These are phyloP conservation scores for Pichiaceae sp. DNA, from an alignment of 1,139 yeast genomes.

Conservation along the genomic window DNA sequence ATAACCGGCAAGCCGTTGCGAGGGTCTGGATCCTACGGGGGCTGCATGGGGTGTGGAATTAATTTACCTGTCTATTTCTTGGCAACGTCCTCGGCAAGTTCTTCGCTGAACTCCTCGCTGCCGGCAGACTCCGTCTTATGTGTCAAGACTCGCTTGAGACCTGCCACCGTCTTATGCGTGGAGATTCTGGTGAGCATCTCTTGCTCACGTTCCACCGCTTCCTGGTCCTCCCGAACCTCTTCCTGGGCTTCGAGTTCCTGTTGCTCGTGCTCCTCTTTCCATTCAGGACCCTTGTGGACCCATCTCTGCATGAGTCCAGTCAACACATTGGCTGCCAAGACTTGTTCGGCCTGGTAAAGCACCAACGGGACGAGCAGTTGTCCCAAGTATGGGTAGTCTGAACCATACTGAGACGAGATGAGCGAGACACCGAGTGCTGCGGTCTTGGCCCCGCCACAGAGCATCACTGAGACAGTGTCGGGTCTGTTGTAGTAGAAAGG, in stretches of 20 bases:
- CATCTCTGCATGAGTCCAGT: conserved; percentile 4
- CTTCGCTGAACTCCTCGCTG: too few species aligned
- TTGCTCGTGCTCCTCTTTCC: conserved; percentile 1
- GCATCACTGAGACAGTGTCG: conserved; percentile 73
- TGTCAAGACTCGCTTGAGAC: background rate
- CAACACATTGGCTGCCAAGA: conserved; percentile 19
- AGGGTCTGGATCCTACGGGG: too few species aligned
- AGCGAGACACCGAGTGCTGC: conserved; percentile 87
- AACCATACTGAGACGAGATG: conserved; percentile 72
- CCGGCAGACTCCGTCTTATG: background rate
- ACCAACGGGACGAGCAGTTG: conserved; percentile 72
- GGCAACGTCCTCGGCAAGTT: too few species aligned
- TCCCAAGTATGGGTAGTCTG: conserved; percentile 53
- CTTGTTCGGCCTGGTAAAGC: conserved; percentile 80
- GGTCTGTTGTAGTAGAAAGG: conserved; percentile 65
- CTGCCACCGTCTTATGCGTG: too few species aligned
- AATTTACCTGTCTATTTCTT: too few species aligned
- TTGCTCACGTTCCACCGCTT: background rate
- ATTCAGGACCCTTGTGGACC: conserved; percentile 10
- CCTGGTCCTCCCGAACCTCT: background rate
- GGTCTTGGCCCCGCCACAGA: conserved; percentile 90
- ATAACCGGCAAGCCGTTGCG: too few species aligned
- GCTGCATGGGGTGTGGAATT: too few species aligned
- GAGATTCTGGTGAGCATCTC: background rate
- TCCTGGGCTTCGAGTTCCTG: background rate